Evolutionary conservation across 257 asterid species (phyloP), one percentile per base, ranked within the genome.

Genomic region (Voacanga thouarsii): DNA sequence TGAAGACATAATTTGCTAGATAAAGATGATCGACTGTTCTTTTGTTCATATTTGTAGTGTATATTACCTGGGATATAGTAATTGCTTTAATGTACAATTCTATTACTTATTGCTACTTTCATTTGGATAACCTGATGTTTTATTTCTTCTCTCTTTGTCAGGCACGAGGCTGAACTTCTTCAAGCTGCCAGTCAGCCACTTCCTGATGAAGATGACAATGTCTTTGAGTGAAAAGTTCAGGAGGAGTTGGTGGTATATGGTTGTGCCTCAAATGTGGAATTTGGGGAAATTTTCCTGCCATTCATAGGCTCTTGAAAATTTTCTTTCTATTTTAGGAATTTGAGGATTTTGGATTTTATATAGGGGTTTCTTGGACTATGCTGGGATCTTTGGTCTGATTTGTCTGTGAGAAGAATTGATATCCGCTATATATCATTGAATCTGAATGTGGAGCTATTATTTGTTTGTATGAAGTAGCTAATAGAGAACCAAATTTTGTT

Each of bases 131-230:
- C 3, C 44, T 50, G 30, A 73, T 6, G 5, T 1, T n/a, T 0
- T 55, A 23, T 8, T 51, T 45, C 1, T 12, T 28, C 19, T 28
- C 19, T 21, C 24, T 49, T 80, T 10, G 33, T 47, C 18, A 92
- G 97, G 81, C 96, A 93, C 68, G 98, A 93, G 81, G 88, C 85
- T 0, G 97, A 93, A 85, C 93, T 93, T 18, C 51, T 21, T 2
- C 76, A 61, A 64, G 97, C 97, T 2, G 91, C 91, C 21, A 81
- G 61, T 50, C 96, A 89, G 83, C 98, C 98, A 28, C 96, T 93
- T 73, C 97, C 98, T 0, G 97, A 93, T 68, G 97, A 93, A 0
- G 97, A 92, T 70, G 97, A 92, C 14, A 96, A 92, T 12, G 78
- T 93, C 2, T 93, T 93, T 12, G 97, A 92, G 51, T 92, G 79